phyloP scores from a whole-genome alignment of 768 basidiomycete genomes.

The Pholiota conissans region DNA sequence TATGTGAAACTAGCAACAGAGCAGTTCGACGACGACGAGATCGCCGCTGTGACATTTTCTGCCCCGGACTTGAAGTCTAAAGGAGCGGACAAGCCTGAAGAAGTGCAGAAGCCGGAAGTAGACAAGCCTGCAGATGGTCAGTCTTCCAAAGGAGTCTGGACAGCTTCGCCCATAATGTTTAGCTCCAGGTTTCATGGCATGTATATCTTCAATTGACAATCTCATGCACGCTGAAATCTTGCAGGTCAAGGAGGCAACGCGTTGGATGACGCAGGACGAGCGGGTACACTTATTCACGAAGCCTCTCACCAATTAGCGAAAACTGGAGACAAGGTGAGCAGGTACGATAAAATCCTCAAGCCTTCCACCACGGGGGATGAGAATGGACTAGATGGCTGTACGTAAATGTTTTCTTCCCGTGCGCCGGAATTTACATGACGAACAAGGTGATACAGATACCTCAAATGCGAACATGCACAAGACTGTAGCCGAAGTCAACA shows the following conservation, averaged over 20 bases:
- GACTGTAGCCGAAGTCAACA: neutral
- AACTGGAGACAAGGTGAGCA: slow-evolving; percentile 2
- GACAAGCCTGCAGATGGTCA: neutral
- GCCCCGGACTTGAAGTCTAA: too few species aligned
- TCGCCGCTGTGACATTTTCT: neutral
- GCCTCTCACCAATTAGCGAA: neutral
- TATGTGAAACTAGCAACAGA: neutral
- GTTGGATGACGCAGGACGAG: neutral
- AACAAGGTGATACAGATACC: neutral
- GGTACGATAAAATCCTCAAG: neutral
- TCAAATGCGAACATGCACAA: neutral
- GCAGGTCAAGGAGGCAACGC: too few species aligned
- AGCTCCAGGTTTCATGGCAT: neutral
- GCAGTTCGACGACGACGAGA: neutral
- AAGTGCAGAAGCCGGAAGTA: too few species aligned
- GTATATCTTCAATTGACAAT: neutral
- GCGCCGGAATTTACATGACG: too few species aligned
- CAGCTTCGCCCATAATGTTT: neutral
- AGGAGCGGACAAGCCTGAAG: too few species aligned
- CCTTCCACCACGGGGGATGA: neutral
- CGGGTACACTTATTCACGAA: slow-evolving; percentile 7
- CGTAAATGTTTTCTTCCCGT: neutral
- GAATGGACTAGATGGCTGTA: neutral
- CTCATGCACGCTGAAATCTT: too few species aligned
- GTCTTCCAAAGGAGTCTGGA: too few species aligned